Evolutionary conservation across 768 basidiomycete genomes (phyloP), one percentile per base, ranked within the genome.

Genomic region (Hericium erinaceus): DNA sequence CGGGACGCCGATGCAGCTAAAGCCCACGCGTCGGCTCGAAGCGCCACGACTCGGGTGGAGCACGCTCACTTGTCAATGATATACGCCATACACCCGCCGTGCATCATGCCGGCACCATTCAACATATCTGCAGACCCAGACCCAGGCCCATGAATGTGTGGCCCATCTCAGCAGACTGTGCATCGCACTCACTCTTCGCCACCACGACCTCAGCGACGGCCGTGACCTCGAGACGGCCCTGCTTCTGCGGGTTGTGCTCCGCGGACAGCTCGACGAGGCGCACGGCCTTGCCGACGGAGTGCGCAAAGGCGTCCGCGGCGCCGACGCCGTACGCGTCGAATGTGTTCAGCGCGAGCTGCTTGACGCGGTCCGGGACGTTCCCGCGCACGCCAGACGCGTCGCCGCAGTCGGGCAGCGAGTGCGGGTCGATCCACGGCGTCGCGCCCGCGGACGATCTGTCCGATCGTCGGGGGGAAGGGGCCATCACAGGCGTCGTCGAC

Each of bases 11-110:
- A 82, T 83, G 67, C 85, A 86, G 64, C 82, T 84, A 61, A 39
- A 13, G 33, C 38, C 22, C 33, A 56, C 11, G 16, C 18, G 55
- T 26, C 48, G 49, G 16, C 1, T 24, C 48, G 15, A 54, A 20
- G 39, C 28, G 9, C n/a, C 12, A 51, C 4, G 28, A 26, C 4
- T 40, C 39, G 15, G 28, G 46, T 10, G 40, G 12, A 20, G n/a
- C 16, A 12, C 15, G 69, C 77, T 52, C 59, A 84, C 84, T 85
- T 87, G 70, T 89, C 87, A 48, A 88, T 81, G 56, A 89, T 72
- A 69, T 87, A 87, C 48, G 85, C 82, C 38, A 89, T 67, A 56
- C 84, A 85, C 40, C 83, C 86, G n/a, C 87, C 87, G 61, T 88
- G 87, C 15, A 88, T 73, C 80, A 86, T 85, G 2, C 83, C 83